Evolutionary conservation across 225 moss, liverwort and hornwort genomes (phyloP).

Genomic region (Sphagnum contortum): DNA sequence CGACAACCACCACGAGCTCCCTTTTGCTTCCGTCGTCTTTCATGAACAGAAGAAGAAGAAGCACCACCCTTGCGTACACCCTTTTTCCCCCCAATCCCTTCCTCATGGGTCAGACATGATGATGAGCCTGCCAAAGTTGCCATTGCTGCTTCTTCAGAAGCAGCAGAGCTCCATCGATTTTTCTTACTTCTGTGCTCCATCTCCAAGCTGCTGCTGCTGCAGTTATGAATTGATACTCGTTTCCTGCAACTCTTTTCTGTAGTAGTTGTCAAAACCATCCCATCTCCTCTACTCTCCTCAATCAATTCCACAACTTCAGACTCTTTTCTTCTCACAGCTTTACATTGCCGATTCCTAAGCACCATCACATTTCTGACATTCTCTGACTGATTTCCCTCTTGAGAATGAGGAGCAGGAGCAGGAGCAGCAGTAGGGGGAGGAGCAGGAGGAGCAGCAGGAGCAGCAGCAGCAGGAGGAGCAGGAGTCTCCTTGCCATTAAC

Average conservation of each 20-base stretch:
- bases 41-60: constrained; percentile 14
- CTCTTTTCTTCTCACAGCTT: constrained; percentile 16
- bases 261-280: constrained; percentile 7
- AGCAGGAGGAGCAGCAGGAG: no score
- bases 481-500: not conserved
- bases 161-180: constrained; percentile 26
- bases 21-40: constrained; percentile 63
- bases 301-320: constrained; percentile 12
- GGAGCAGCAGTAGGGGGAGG: no score
- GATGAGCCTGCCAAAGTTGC: constrained; percentile 11
- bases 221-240: constrained; percentile 24
- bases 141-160: constrained; percentile 15
- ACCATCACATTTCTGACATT: not conserved
- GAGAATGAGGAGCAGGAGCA: not conserved
- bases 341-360: not conserved
- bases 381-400: not conserved
- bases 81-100: constrained; percentile 33
- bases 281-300: constrained; percentile 19
- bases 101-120: constrained; percentile 20
- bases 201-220: constrained; percentile 2
- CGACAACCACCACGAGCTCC: constrained; percentile 61
- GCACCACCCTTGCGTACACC: constrained; percentile 12
- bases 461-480: no score
- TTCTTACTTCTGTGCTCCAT: constrained; percentile 22
- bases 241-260: constrained; percentile 22